Evolutionary conservation across 2,329 filamentous ascomycete genomes (phyloP).

Genomic region (Paraconiothyrium brasiliense): DNA sequence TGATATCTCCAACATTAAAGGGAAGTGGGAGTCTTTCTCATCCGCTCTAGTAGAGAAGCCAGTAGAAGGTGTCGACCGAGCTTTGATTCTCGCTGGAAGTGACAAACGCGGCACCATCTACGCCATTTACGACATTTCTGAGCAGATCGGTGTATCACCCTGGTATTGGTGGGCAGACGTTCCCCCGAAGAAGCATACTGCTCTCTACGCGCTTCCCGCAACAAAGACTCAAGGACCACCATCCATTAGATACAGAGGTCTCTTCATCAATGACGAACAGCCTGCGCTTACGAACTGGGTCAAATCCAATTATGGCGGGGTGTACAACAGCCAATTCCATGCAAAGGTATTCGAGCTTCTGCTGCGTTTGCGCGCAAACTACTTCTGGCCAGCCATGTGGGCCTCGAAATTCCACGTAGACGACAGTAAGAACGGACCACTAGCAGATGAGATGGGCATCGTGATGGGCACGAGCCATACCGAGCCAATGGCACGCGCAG

Average conservation of each 20-base stretch:
- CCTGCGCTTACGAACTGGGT: constrained; percentile 73
- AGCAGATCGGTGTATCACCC: constrained; percentile 75
- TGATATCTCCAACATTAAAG: constrained; percentile 64
- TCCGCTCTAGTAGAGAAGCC: constrained; percentile 66
- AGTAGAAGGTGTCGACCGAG: constrained; percentile 62
- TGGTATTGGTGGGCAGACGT: constrained; percentile 75
- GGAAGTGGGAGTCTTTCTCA: constrained; percentile 73
- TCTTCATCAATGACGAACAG: constrained; percentile 75
- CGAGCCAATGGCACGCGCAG: constrained; percentile 71
- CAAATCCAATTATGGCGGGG: constrained; percentile 56
- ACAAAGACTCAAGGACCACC: constrained; percentile 66
- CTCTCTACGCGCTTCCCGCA: constrained; percentile 64
- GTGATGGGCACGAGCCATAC: constrained; percentile 76
- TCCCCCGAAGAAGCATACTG: constrained; percentile 58
- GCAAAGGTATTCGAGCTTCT: constrained; percentile 73
- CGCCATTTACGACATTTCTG: constrained; percentile 73
- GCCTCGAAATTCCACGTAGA: constrained; percentile 74
- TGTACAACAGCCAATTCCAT: constrained; percentile 69
- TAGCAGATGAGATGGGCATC: constrained; percentile 75
- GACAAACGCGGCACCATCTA: constrained; percentile 73
- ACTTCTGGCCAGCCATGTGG: constrained; percentile 77
- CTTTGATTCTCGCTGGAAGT: constrained; percentile 70
- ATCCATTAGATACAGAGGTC: constrained; percentile 70
- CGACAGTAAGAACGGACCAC: constrained; percentile 70
- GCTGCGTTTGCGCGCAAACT: constrained; percentile 74